Evolutionary conservation across 108 stramenopile species (phyloP), one percentile per base, ranked within the genome.

Genomic region (Discostella stelligeroides): DNA sequence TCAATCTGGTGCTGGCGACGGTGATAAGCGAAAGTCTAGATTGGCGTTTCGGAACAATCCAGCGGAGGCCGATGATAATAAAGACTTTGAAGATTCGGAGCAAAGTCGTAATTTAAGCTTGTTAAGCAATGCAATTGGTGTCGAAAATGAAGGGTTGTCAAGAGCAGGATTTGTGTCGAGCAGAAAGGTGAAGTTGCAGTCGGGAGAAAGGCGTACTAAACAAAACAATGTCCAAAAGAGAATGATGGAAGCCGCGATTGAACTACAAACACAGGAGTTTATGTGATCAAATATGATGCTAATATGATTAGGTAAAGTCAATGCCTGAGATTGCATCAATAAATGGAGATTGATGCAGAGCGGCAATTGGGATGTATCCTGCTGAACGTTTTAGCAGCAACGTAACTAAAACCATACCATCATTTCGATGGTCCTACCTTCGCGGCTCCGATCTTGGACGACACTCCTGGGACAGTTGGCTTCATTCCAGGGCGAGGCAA

Each of bases 221-320:
- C 53, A 40, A 24, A 21, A 68, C 25, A n/a, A n/a, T n/a, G 54
- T 60, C 40, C 66, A 63, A 17, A 46, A 68, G 60, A 68, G 50
- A 46, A 76, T 76, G 75, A 56, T 76, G 61, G 67, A 76, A 41
- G 65, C 66, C n/a, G 75, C 67, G 0, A 76, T 38, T 54, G 49
- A 48, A 28, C 29, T 76, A 43, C 75, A 76, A 45, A 12, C 27
- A 15, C 70, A 72, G 61, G 70, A 72, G 30, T 72, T 63, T 30
- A 72, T 72, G 70, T 72, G 63, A 61, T 39, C 0, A 20, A 40
- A 42, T 39, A 39, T 21, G 18, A 51, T 51, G 50, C 20, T 11
- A 23, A 21, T 51, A 51, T 21, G 18, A 21, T 51, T 17, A 1
- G 50, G n/a, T n/a, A n/a, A n/a, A n/a, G n/a, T n/a, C n/a, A n/a